Base-by-base conservation (phyloP, 371 early-diverging fungal species). In the Mortierella sp. region DNA sequence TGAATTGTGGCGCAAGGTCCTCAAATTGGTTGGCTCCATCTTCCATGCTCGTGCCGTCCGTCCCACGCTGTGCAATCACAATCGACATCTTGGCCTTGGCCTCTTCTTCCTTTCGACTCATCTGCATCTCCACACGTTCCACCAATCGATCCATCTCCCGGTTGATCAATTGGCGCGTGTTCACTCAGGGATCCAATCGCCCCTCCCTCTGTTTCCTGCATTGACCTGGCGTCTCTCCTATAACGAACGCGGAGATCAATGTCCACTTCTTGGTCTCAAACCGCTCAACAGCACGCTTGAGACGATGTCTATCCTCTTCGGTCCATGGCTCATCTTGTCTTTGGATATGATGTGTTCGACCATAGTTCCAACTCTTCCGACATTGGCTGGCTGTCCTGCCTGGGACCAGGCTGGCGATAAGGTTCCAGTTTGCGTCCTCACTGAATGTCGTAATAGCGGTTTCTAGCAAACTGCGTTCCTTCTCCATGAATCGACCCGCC, bases 361-460 rank as follows among this genome's bases (percentile, higher is more conserved):
- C 34, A 38, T 76, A 76, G n/a, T 51, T 66, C 78, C 78, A 76
- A 21, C 38, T 53, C 30, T 39, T 30, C 3, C 78, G 70, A 42
- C 78, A 76, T 49, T 76, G 78, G 8, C 16, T 38, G n/a, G 78
- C 70, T 2, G 62, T 76, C 23, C 78, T 56, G 2, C 78, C 78
- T 2, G 78, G 78, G 18, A 76, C 63, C 5, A 61, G 70, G 13
- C 59, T 58, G 16, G 78, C 70, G 39, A 76, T 61, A 39, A 58
- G 28, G 0, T 19, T 58, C 78, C 78, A 76, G 7, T 61, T 47
- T 2, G 70, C 76, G 27, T 61, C 60, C 38, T 70, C 78, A 0
- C 78, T 70, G 34, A 49, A 64, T 5, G 51, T 65, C 60, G 65
- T 62, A 23, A 76, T 66, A 9, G 66, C 78, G 0, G 50, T 51